A percentile compares a stretch with the other conserved stretches of the same genome.
Conservation (phyloP, 2,329 filamentous ascomycete genomes). For the Nemania sp. region DNA sequence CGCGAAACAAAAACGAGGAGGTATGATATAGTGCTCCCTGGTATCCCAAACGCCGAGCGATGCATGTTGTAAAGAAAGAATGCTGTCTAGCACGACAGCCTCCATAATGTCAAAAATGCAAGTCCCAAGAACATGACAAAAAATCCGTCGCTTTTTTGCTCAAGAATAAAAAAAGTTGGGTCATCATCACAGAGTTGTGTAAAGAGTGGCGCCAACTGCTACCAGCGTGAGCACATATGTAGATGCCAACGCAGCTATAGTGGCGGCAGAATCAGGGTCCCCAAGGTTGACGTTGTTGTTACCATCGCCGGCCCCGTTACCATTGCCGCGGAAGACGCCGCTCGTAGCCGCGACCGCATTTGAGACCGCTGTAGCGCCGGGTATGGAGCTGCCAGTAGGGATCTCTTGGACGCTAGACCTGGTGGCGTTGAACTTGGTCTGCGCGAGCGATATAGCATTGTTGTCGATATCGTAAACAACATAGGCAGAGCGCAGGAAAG, state of each 20-base stretch:
- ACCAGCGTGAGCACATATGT: constrained; percentile 18
- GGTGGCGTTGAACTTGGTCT: constrained; percentile 64
- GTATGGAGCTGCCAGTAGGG: constrained; percentile 52
- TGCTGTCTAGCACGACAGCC: background rate
- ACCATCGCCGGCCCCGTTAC: constrained; percentile 18
- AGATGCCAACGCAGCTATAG: constrained; percentile 8
- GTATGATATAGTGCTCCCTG: constrained; percentile 5
- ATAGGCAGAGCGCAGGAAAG: constrained; percentile 74
- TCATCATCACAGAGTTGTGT: constrained; percentile 19
- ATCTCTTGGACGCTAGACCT: constrained; percentile 59
- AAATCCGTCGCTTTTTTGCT: background rate
- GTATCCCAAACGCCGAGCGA: constrained; percentile 22
- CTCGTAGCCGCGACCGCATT: constrained; percentile 54
- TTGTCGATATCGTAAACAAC: constrained; percentile 75
- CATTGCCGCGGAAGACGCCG: constrained; percentile 41
- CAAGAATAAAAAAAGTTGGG: background rate
- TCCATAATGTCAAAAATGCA: background rate
- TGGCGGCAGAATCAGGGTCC: constrained; percentile 16
- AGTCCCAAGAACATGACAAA: background rate
- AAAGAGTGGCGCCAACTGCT: constrained; percentile 22
- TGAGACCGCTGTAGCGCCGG: constrained; percentile 55
- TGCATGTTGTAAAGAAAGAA: constrained; percentile 10
- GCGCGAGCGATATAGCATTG: constrained; percentile 71
- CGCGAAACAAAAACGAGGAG: background rate
- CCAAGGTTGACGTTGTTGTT: constrained; percentile 23